Evolutionary conservation across 2,329 filamentous ascomycete genomes (phyloP), one percentile per base, ranked within the genome.

Genomic region (Paradendryphiella salina): DNA sequence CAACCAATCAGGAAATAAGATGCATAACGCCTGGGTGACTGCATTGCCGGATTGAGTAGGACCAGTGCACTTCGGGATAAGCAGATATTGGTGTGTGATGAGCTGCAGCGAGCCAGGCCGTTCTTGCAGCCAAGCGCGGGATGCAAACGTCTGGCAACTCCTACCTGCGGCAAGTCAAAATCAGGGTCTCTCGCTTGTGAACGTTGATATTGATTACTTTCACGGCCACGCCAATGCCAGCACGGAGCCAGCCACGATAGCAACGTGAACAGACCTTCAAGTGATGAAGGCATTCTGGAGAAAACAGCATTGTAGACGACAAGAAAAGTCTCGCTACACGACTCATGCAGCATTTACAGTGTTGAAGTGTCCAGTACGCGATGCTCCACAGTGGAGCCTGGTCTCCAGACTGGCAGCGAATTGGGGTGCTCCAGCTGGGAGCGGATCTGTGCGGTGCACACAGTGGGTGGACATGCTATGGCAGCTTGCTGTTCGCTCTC

Each of bases 61-160:
- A 45, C 32, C 36, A 52, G 21, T 54, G 52, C 46, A 36, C 37
- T 52, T 59, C 47, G 50, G 57, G 54, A 56, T 52, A 49, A 59
- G 53, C 33, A 60, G 57, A 56, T 63, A 66, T 66, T 61, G 62
- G 61, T 55, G 56, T 63, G 69, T 66, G 67, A 69, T 60, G 61
- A 61, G 59, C 23, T 62, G 67, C 66, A 68, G 59, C 47, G 57
- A 50, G 42, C 48, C 50, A 44, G 54, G 56, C 60, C 57, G 53
- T 49, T 47, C 35, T 60, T 49, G 41, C 26, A 48, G 60, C 50
- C 54, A 64, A 59, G 57, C 56, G 65, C 54, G 59, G 58, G 52
- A 61, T 49, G 40, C 56, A 58, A 54, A 50, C 56, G 51, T 51
- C 46, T 53, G 32, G 31, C 37, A 37, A 44, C 34, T 44, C 50